Base-by-base conservation (phyloP, 106 monocot species). In the Dendrobium nobile region DNA sequence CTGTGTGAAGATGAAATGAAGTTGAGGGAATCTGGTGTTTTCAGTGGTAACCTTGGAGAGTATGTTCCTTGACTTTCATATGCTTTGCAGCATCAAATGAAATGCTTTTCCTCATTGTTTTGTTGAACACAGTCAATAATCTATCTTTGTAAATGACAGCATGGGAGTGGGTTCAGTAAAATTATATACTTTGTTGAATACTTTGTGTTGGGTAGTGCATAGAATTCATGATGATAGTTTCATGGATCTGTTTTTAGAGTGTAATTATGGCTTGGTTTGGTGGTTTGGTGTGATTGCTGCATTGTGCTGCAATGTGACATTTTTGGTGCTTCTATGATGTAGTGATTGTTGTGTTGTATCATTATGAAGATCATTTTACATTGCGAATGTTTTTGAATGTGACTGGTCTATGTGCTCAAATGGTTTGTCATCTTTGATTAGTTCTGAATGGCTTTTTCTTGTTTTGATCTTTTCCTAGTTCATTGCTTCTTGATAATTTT, bases 41-140 rank as follows among this genome's bases (percentile, higher is more conserved):
- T 90, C 89, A 98, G 89, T 82, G 92, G 91, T 51, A 98, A 95
- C 56, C 87, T 92, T 84, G 85, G 86, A 85, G 94, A 92, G 98
- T 98, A 92, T 54, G 95, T 86, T 17, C 67, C 56, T 85, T 72
- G 31, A 18, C 48, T 77, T 16, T 61, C 44, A 17, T 68, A 41
- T 61, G 26, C 77, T 16, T 65, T 67, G 15, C 20, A 51, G 13
- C 51, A 13, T 48, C 26, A 3, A 76, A 76, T 76, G 41, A 45
- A 47, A 76, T 48, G 47, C 22, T 48, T 17, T 76, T 42, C 26
- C 27, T 48, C 70, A 37, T 24, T 70, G 15, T 37, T 0, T 37
- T 70, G 24, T 11, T 37, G 37, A 37, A 31, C 31, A 31, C 31
- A 31, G 15, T 37, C 70, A 70, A 70, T 10, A 70, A 51, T 51